Base-by-base conservation (phyloP, 148 eudicot genomes). In the Camellia lanceoleosa region DNA sequence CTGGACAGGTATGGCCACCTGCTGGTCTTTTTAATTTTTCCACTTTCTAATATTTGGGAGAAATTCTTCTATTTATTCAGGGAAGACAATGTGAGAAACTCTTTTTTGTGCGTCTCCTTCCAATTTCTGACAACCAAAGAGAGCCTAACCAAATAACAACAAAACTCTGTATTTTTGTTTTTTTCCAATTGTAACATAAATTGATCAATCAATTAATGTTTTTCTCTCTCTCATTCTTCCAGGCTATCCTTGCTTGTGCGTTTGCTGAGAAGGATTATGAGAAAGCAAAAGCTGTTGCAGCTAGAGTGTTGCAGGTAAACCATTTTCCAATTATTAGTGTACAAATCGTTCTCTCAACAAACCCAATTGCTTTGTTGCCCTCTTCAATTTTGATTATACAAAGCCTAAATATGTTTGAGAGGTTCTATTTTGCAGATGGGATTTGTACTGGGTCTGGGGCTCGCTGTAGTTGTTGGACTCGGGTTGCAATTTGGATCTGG, bases 211-310 rank as follows among this genome's bases (percentile, higher is more conserved):
- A 68, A 13, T 75, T 43, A 70, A 56, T 41, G 7, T 44, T 20
- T 56, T 1, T 15, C 43, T 68, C 68, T 19, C 58, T 52, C 14
- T 38, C 70, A 75, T n/a, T 46, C 3, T 77, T 75, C 19, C 71
- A 96, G 98, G 99, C 99, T 54, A 92, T 97, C 77, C 89, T 97
- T 82, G 99, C 99, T 16, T 81, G 94, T 86, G 92, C 99, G 76
- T 97, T 97, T 90, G 98, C 98, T 76, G 98, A 97, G 88, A 92
- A 97, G 81, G 86, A 97, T 63, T 88, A 93, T 54, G 81, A 85
- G 55, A 91, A 91, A 86, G 97, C 97, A 76, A 87, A 88, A 44
- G 89, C 93, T 44, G 87, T 92, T 70, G 99, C 98, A 71, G 59
- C 91, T 9, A 84, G 99, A 83, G 99, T 97, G 54, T 79, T 94